Evolutionary conservation across 148 eudicot species (phyloP).

Genomic region (Spergularia marina): DNA sequence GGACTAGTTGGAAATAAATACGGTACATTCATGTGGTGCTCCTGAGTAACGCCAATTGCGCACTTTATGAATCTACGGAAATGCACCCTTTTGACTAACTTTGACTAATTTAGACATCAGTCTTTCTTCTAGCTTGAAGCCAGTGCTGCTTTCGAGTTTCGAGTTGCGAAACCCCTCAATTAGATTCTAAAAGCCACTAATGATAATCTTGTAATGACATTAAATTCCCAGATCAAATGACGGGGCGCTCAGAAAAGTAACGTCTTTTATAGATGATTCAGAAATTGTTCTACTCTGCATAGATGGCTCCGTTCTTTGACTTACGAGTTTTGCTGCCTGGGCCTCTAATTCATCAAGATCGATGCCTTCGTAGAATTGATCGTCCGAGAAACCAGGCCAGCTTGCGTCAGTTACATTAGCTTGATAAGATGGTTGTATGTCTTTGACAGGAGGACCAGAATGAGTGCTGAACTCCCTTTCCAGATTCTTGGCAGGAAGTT

Average conservation of each 20-base stretch:
- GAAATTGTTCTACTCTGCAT: constrained; percentile 26
- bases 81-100: no score
- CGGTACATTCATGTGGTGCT: no score
- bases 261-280: constrained; percentile 27
- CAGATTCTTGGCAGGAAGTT: constrained; percentile 51
- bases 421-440: constrained; percentile 14
- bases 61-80: no score
- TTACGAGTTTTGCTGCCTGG: constrained; percentile 60
- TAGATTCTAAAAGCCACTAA: neutral
- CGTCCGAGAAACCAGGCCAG: constrained; percentile 49
- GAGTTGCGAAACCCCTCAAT: neutral
- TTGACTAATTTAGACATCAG: neutral
- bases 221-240: constrained; percentile 89
- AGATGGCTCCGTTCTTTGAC: constrained; percentile 36
- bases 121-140: neutral
- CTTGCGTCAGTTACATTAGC: constrained; percentile 29
- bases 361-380: constrained; percentile 64
- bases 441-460: constrained; percentile 31
- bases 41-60: no score
- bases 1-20: no score
- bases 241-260: constrained; percentile 37
- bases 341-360: constrained; percentile 89
- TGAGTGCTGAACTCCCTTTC: constrained; percentile 47
- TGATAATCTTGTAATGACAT: constrained; percentile 4
- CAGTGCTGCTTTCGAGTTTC: neutral